These are phyloP conservation scores for Yamadazyma pseudoaaseri DNA, from an alignment of 1,139 yeast genomes.

Conservation along the genomic window DNA sequence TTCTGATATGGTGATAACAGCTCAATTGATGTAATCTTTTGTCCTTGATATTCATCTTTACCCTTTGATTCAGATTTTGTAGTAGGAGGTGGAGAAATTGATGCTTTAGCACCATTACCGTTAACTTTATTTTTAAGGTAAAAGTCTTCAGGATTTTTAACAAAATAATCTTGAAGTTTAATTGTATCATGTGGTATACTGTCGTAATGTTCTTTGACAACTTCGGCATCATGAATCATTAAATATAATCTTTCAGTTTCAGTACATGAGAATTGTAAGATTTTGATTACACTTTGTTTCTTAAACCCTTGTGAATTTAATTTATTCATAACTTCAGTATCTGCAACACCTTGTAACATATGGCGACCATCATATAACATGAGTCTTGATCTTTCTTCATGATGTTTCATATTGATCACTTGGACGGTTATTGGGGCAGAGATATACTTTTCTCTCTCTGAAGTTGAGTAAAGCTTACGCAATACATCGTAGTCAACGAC, in stretches of 20 bases:
- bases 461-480: slow-evolving; percentile 24
- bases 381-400: slow-evolving; percentile 48
- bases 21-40: slow-evolving; percentile 62
- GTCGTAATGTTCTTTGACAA: slow-evolving; percentile 40
- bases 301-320: slow-evolving; percentile 46
- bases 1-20: slow-evolving; percentile 89
- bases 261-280: slow-evolving; percentile 47
- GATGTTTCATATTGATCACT: slow-evolving; percentile 44
- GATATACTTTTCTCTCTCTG: slow-evolving; percentile 21
- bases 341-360: slow-evolving; percentile 63
- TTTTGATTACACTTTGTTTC: slow-evolving; percentile 31
- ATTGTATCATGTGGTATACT: slow-evolving; percentile 39
- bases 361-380: slow-evolving; percentile 66
- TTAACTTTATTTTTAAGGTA: slow-evolving; percentile 16
- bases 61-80: background rate
- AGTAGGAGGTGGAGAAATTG: slow-evolving; percentile 5
- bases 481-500: slow-evolving; percentile 24
- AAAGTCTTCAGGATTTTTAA: slow-evolving; percentile 55
- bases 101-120: slow-evolving; percentile 1
- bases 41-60: slow-evolving; percentile 8
- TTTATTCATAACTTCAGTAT: slow-evolving; percentile 54
- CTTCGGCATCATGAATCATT: slow-evolving; percentile 51
- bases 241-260: slow-evolving; percentile 53
- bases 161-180: slow-evolving; percentile 53
- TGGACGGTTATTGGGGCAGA: slow-evolving; percentile 40